Evolutionary conservation across 176 grass and related monocot species (phyloP), one percentile per base, ranked within the genome.

Genomic region (Typha latifolia): DNA sequence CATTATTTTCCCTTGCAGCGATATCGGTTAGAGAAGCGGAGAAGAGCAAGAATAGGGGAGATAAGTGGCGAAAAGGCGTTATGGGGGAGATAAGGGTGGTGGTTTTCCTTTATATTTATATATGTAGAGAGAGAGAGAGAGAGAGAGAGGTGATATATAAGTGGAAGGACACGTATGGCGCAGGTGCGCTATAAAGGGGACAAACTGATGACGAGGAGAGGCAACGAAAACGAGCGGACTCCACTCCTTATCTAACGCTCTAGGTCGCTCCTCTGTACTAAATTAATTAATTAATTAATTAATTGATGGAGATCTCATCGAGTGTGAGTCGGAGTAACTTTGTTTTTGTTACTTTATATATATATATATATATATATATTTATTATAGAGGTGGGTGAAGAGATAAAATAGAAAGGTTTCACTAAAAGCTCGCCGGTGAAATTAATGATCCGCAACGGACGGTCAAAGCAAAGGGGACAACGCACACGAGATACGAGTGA

Each of bases 1-100:
- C 86, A 89, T 89, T 32, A 59, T 11, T 21, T 21, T 21, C 53
- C 53, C 53, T 18, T 9, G 53, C 6, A 19, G 16, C 53, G n/a
- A 59, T 59, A 16, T 19, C 53, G 53, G 53, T 43, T 43, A 18
- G 53, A 19, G 3, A 59, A 21, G 20, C 7, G 20, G 53, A 21
- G 53, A 57, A 18, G 53, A 19, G 11, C 4, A 59, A 19, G 20
- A 19, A 59, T 20, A 59, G n/a, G 20, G 51, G 24, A 26, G 24
- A 26, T 26, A 26, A 26, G 24, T 0, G 5, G 53, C 10, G 51
- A 59, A 9, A 19, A 9, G 0, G 16, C 16, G 5, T 51, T 14
- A 4, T 52, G 51, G 7, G 2, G 3, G 0, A 14, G 12, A 14
- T 9, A 14, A 73, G 57, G 53, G 73, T 22, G 15, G 49, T 26